These are phyloP conservation scores for Ambispora gerdemannii DNA, from an alignment of 192 early-diverging fungal genomes.

Conservation along the genomic window DNA sequence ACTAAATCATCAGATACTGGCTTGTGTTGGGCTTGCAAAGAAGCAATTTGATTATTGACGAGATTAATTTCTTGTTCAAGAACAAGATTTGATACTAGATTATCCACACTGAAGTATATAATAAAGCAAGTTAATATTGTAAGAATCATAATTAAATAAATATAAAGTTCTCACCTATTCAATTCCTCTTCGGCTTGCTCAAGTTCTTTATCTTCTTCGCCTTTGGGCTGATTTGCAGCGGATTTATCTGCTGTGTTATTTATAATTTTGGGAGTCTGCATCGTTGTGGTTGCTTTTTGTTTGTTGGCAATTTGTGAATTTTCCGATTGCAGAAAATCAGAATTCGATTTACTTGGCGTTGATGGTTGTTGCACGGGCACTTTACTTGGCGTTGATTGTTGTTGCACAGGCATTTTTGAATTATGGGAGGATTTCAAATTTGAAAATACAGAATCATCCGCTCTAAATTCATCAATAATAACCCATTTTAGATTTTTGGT, in stretches of 20 bases:
- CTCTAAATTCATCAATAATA: conserved; percentile 51
- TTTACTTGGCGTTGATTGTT: conserved; percentile 5
- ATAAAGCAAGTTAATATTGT: too few relatives aligned
- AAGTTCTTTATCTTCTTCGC: conserved; percentile 33
- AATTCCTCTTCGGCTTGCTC: conserved; percentile 56
- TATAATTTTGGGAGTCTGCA: not conserved
- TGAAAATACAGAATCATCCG: conserved; percentile 27
- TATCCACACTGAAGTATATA: conserved; percentile 70
- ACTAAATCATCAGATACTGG: conserved; percentile 58
- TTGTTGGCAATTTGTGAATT: not conserved
- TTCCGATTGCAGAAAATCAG: too few relatives aligned
- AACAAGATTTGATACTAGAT: conserved; percentile 70
- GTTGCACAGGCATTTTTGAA: conserved; percentile 1
- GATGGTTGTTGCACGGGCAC: conserved; percentile 4
- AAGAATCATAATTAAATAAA: not conserved
- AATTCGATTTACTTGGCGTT: not conserved
- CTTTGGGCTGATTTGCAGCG: conserved; percentile 24
- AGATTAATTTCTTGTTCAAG: conserved; percentile 62
- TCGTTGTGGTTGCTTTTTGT: not conserved
- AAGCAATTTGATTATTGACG: conserved; percentile 47
- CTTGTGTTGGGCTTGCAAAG: conserved; percentile 40
- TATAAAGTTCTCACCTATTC: conserved; percentile 46
- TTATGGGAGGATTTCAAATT: conserved; percentile 20
- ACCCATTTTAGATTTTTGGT: conserved; percentile 65
- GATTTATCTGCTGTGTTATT: not conserved